These are phyloP conservation scores for Argentina anserina DNA, from an alignment of 306 rosid species.

Conservation along the genomic window DNA sequence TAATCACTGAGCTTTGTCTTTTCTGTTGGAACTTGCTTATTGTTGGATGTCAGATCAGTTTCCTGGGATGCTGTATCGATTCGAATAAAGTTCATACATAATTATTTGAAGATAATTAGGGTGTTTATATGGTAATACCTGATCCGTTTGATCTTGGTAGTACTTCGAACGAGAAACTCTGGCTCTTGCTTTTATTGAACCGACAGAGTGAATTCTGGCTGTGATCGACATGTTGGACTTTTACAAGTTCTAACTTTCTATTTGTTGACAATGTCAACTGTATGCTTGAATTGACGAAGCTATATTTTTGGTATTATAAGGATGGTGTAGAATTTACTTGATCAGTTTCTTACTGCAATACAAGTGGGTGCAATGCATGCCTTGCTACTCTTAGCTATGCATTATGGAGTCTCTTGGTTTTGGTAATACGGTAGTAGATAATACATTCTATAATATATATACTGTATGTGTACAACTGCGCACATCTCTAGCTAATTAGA, in stretches of 20 bases:
- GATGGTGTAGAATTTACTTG: neutral
- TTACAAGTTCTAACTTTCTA: neutral
- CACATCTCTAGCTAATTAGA: neutral
- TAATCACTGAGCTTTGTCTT: constrained; percentile 1
- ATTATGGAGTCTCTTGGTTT: neutral
- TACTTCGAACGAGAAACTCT: neutral
- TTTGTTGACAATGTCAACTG: neutral
- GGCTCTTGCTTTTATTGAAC: neutral
- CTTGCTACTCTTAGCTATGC: neutral
- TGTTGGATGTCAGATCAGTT: neutral
- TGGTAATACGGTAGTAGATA: neutral
- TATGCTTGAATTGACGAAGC: neutral
- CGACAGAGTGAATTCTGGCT: neutral
- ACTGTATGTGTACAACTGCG: neutral
- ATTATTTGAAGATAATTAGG: neutral
- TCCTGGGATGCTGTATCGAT: neutral
- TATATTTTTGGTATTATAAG: no score
- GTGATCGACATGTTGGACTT: neutral
- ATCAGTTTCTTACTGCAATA: constrained; percentile 4
- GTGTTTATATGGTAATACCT: neutral
- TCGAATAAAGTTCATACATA: neutral
- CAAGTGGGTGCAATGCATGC: neutral
- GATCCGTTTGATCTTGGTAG: neutral
- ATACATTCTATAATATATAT: neutral
- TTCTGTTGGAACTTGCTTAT: neutral